These are phyloP conservation scores for Stachybotrys echinatus DNA, from an alignment of 2,329 filamentous ascomycete genomes.

Conservation along the genomic window DNA sequence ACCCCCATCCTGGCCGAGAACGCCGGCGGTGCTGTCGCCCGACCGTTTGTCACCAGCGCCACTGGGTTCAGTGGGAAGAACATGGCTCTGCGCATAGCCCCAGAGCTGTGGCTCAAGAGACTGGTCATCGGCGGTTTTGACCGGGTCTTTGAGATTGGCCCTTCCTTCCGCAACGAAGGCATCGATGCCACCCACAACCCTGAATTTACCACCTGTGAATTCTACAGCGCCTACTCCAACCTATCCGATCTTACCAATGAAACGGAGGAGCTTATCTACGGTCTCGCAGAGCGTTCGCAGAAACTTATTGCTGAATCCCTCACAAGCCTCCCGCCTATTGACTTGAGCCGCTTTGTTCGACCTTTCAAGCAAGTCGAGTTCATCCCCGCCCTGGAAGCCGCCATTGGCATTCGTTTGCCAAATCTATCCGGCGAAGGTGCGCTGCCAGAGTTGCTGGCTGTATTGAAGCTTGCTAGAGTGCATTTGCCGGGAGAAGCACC, in stretches of 20 bases:
- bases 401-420: conserved; percentile 61
- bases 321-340: conserved; percentile 40
- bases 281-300: conserved; percentile 49
- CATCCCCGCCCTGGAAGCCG: conserved; percentile 69
- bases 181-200: conserved; percentile 90
- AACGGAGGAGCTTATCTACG: conserved; percentile 67
- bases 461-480: conserved; percentile 51
- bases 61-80: conserved; percentile 69
- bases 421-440: conserved; percentile 54
- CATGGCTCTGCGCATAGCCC: conserved; percentile 80
- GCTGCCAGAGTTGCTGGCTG: conserved; percentile 47
- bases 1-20: conserved; percentile 81
- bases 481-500: conserved; percentile 61
- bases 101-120: conserved; percentile 92
- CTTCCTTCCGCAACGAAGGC: conserved; percentile 89
- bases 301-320: conserved; percentile 39
- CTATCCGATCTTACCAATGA: conserved; percentile 67
- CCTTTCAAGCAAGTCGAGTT: conserved; percentile 72
- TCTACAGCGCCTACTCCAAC: conserved; percentile 82
- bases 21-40: conserved; percentile 82
- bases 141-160: conserved; percentile 87
- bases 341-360: conserved; percentile 40
- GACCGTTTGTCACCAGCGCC: conserved; percentile 76
- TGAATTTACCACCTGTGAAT: conserved; percentile 96
- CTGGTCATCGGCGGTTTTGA: conserved; percentile 85